A percentile compares a stretch with the other conserved stretches of the same genome.
These are phyloP conservation scores for Mychonastes homosphaera DNA, from an alignment of 139 green algal genomes.

Conservation along the genomic window DNA sequence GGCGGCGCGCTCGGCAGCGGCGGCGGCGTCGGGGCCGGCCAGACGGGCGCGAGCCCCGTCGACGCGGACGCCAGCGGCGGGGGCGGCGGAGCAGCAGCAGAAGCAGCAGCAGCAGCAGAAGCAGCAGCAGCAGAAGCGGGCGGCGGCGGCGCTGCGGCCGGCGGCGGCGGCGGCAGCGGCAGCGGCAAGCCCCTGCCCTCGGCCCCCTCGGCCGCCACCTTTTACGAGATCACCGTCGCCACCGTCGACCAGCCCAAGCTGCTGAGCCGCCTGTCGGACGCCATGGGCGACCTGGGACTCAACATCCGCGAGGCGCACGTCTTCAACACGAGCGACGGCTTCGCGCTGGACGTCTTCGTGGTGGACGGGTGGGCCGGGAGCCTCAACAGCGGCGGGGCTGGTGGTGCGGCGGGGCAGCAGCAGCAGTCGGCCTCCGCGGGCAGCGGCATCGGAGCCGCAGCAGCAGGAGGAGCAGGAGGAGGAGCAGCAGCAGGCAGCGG, in stretches of 20 bases:
- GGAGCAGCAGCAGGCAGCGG: not conserved
- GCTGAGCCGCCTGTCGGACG: constrained; percentile 73
- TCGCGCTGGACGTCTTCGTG: constrained; percentile 95
- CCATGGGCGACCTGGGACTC: constrained; percentile 80
- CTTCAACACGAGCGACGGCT: constrained; percentile 93
- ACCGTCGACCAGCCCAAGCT: constrained; percentile 86
- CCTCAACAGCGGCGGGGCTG: constrained; percentile 11
- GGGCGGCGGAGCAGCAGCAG: not conserved
- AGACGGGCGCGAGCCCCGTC: not conserved
- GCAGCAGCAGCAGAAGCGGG: too few species aligned
- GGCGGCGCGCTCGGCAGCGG: too few species aligned
- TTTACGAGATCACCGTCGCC: constrained; percentile 87
- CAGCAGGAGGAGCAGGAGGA: constrained; percentile 1
- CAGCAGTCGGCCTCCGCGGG: not conserved
- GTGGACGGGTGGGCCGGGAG: constrained; percentile 65
- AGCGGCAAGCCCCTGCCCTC: too few species aligned
- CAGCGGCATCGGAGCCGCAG: not conserved
- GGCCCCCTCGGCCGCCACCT: too few species aligned
- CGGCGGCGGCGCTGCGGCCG: too few species aligned
- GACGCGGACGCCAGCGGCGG: constrained; percentile 11
- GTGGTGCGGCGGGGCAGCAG: not conserved
- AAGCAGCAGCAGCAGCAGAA: too few species aligned
- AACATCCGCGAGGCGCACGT: constrained; percentile 98
- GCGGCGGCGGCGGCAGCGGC: constrained; percentile 11
- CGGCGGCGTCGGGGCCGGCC: too few species aligned